phyloP scores from a whole-genome alignment of 805 yeast genomes.

The Barnettozyma siamensis region DNA sequence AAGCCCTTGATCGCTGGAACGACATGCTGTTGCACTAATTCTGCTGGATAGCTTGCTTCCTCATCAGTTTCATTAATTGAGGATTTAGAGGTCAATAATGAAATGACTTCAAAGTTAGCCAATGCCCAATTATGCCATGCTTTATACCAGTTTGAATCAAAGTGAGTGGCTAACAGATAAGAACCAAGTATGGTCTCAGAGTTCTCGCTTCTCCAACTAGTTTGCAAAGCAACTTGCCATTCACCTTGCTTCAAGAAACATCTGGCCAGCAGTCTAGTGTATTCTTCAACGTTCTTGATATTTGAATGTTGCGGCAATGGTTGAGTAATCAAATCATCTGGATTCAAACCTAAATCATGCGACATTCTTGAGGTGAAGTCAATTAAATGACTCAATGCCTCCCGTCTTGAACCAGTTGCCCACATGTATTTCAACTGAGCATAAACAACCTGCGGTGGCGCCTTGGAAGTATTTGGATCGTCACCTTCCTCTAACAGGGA shows the following conservation, averaged over 20 bases:
- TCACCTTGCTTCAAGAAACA: slow-evolving; percentile 97
- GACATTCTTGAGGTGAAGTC: slow-evolving; percentile 91
- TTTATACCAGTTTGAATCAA: slow-evolving; percentile 90
- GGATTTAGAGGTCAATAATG: slow-evolving; percentile 41
- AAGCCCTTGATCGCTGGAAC: slow-evolving; percentile 95
- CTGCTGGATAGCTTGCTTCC: slow-evolving; percentile 35
- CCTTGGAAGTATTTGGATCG: slow-evolving; percentile 57
- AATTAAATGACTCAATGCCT: slow-evolving; percentile 78
- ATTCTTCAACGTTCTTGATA: slow-evolving; percentile 69
- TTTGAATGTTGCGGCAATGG: slow-evolving; percentile 62
- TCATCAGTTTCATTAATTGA: slow-evolving; percentile 27
- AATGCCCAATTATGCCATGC: slow-evolving; percentile 99
- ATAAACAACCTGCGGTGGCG: slow-evolving; percentile 95
- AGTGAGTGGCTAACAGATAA: slow-evolving; percentile 88
- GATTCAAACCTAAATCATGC: slow-evolving; percentile 78
- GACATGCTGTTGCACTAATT: slow-evolving; percentile 77
- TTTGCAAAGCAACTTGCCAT: slow-evolving; percentile 85
- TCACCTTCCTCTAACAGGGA: slow-evolving; percentile 69
- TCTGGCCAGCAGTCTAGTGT: slow-evolving; percentile 81
- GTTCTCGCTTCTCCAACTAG: slow-evolving; percentile 71
- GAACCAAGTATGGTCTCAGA: slow-evolving; percentile 88
- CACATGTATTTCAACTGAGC: slow-evolving; percentile 96
- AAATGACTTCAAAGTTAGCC: slow-evolving; percentile 93
- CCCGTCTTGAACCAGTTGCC: slow-evolving; percentile 87
- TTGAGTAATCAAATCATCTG: slow-evolving; percentile 81